phyloP scores from a whole-genome alignment of 108 stramenopile genomes.

The Nannochloropsis salina region DNA sequence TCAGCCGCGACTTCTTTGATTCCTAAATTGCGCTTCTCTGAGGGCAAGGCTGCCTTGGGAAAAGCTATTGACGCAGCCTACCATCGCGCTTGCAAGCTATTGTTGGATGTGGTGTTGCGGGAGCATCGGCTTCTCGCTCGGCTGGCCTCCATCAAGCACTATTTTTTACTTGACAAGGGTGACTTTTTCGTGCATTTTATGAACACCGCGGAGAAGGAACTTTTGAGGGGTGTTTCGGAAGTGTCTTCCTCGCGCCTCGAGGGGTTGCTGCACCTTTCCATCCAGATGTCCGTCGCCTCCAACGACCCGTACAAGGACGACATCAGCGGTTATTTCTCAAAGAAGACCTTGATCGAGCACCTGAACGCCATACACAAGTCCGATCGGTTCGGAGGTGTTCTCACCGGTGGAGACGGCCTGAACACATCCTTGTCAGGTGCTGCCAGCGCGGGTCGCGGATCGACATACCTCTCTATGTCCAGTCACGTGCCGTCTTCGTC shows the following conservation, averaged over 20 bases:
- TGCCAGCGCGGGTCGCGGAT: too few species aligned
- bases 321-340: slow-evolving; percentile 26
- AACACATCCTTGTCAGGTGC: too few species aligned
- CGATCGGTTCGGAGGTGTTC: neutral
- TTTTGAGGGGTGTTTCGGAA: slow-evolving; percentile 60
- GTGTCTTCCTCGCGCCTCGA: slow-evolving; percentile 65
- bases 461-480: neutral
- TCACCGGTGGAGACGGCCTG: neutral
- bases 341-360: slow-evolving; percentile 58
- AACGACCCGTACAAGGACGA: slow-evolving; percentile 43
- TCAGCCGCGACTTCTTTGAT: neutral
- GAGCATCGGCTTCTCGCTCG: slow-evolving; percentile 54
- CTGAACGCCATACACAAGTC: slow-evolving; percentile 57
- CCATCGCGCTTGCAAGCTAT: slow-evolving; percentile 61
- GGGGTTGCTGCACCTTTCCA: slow-evolving; percentile 64
- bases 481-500: neutral
- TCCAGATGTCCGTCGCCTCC: slow-evolving; percentile 52
- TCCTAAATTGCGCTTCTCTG: neutral
- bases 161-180: slow-evolving; percentile 93
- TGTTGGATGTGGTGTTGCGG: slow-evolving; percentile 64
- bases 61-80: slow-evolving; percentile 62
- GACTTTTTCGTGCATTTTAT: slow-evolving; percentile 93
- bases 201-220: slow-evolving; percentile 79
- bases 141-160: slow-evolving; percentile 76
- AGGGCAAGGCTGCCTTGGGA: slow-evolving; percentile 28